Evolutionary conservation across 768 basidiomycete species (phyloP).

Genomic region (Podaxis sp.): DNA sequence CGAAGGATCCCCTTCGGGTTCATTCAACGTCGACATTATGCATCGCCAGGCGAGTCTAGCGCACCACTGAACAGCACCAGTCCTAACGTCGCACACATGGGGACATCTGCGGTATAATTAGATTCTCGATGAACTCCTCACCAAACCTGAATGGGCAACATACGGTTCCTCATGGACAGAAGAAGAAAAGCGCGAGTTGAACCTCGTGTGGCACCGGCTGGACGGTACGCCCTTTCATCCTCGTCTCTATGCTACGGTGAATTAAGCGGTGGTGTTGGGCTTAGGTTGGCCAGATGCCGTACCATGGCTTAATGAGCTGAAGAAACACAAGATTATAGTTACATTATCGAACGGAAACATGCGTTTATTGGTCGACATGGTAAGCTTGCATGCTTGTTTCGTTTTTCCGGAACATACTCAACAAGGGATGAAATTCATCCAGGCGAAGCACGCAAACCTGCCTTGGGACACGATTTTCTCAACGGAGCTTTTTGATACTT

Average conservation of each 20-base stretch:
- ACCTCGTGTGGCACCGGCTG: slow-evolving; percentile 60
- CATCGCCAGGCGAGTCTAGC: slow-evolving; percentile 47
- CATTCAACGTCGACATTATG: slow-evolving; percentile 52
- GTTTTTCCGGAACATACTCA: background rate
- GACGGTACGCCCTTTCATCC: slow-evolving; percentile 34
- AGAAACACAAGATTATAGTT: slow-evolving; percentile 49
- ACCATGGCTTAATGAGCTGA: slow-evolving; percentile 48
- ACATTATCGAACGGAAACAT: slow-evolving; percentile 68
- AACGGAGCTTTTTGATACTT: slow-evolving; percentile 56
- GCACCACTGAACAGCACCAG: background rate
- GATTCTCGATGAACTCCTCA: slow-evolving; percentile 60
- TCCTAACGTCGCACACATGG: background rate
- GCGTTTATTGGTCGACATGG: slow-evolving; percentile 61
- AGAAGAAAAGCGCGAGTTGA: slow-evolving; percentile 41
- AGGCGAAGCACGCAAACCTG: slow-evolving; percentile 62
- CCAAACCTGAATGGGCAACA: slow-evolving; percentile 46
- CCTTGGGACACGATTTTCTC: slow-evolving; percentile 70
- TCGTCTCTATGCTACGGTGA: background rate
- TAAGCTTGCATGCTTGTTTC: slow-evolving; percentile 22
- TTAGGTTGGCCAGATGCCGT: slow-evolving; percentile 60
- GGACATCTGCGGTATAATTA: slow-evolving; percentile 23
- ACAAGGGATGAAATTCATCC: background rate
- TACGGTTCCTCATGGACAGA: slow-evolving; percentile 48
- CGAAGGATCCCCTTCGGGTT: slow-evolving; percentile 49
- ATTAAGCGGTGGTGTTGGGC: background rate